phyloP scores from a whole-genome alignment of 441 rosid species.

The Jatropha podagrica region DNA sequence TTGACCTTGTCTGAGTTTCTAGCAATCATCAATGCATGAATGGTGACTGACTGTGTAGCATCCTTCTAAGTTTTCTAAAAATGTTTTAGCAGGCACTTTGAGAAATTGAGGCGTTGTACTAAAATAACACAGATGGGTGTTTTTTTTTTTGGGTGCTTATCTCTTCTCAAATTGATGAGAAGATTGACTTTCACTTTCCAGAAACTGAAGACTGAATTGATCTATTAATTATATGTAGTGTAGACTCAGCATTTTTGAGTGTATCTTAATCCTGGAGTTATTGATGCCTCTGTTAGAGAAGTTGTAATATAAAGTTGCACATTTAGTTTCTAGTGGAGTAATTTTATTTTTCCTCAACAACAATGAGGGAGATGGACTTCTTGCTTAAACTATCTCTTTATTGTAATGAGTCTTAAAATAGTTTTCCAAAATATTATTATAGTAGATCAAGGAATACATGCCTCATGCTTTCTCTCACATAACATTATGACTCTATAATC shows the following conservation, averaged over 20 bases:
- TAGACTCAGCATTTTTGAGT: not conserved
- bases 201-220: not conserved
- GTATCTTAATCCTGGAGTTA: conserved; percentile 9
- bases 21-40: not conserved
- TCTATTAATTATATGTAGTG: not conserved
- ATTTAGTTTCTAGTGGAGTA: not conserved
- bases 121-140: not conserved
- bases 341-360: not conserved
- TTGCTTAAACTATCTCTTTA: not conserved
- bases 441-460: not conserved
- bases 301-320: not conserved
- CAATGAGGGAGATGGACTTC: not conserved
- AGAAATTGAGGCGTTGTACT: not conserved
- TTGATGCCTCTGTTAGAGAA: not conserved
- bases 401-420: not conserved
- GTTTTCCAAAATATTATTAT: not conserved
- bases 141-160: too few relatives aligned
- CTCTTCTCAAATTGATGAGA: not conserved
- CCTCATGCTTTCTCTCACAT: not conserved
- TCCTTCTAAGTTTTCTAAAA: not conserved
- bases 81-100: not conserved
- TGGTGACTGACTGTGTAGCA: not conserved
- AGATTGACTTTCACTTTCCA: not conserved
- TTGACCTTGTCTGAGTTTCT: not conserved
- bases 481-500: not conserved